Evolutionary conservation across 176 grass and related monocot genomes (phyloP), one percentile per base, ranked within the genome.

Genomic region (Bothriochloa decipiens): DNA sequence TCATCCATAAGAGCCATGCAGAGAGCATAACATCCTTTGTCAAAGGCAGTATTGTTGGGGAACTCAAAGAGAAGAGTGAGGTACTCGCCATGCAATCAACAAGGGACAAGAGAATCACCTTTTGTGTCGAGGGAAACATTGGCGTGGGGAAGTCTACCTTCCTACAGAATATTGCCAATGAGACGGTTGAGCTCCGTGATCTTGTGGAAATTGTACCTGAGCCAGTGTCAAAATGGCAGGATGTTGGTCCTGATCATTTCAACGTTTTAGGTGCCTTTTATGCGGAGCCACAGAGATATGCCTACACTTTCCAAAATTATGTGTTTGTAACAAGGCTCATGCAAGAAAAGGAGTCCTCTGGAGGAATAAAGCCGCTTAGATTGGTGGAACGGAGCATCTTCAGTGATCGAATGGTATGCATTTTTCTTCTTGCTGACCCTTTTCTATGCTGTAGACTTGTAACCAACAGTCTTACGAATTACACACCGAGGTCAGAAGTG

Each of bases 41-140:
- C 40, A 87, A 92, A 82, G 83, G 88, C 81, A 88, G 68, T 36
- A 70, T 92, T 53, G 85, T 85, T 74, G 39, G 82, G 17, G 90
- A 90, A 36, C 46, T 90, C 14, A 83, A 80, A 69, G 10, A 43
- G 43, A 69, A 87, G 46, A 72, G 68, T 1, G 23, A 57, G 16
- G 8, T 18, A 1, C 72, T 86, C 75, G 39, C 40, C 41, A 47
- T 49, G 77, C 82, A 74, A 78, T 14, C 42, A 3, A 33, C 42
- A 58, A 77, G 36, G 78, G 79, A 77, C 57, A 85, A 87, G 58
- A 89, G 90, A 35, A 86, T 95, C 79, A 95, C 93, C 23, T 95
- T 95, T 47, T 95, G 90, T 88, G 88, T 95, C 45, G 93, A 95
- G 80, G 93, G 90, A 49, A 95, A 95, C 88, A 95, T 95, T 32